Base-by-base conservation (phyloP, 352 stramenopile species). In the Pythium brassicae region DNA sequence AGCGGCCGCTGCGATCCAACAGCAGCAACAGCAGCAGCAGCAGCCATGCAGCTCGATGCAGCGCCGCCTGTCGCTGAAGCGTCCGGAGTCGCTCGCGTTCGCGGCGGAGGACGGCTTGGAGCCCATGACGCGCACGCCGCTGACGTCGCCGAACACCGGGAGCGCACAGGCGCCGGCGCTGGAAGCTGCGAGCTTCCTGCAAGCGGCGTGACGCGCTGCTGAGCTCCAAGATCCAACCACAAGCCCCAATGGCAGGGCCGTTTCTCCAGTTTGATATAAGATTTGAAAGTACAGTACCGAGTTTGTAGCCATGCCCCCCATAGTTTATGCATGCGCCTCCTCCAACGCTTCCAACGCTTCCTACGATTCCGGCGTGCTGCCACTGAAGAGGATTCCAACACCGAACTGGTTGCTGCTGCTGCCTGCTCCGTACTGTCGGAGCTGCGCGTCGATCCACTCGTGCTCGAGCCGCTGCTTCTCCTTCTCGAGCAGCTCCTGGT, bases 401-500 rank as follows among this genome's bases (percentile, higher is more conserved):
- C 32, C 17, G 11, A 35, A 35, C 12, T 47, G 29, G 22, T 27
- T 53, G 49, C 22, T n/a, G 34, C 4, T 20, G 45, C 4, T 35
- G 9, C 42, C 39, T 7, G 17, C 32, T 12, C 42, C 40, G 45
- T 43, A 20, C 26, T 42, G 39, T 29, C 57, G 68, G 29, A 83
- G 56, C 49, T 86, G 78, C 26, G 50, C 44, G 27, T 74, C 52
- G 25, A 93, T 59, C 83, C 81, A 95, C 25, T 71, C 53, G 15
- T 87, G 70, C 59, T 87, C 72, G n/a, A 93, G 61, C 20, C 68
- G 56, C 7, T 77, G 65, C 43, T 84, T 82, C 50, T 95, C 71
- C 23, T 65, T 71, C 43, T 89, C 79, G 10, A 92, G 65, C 53
- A 75, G 63, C 48, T 72, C 66, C 42, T 86, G 60, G 10, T 95